Evolutionary conservation across 768 basidiomycete genomes (phyloP), one percentile per base, ranked within the genome.

Genomic region (Crucibulum laeve): DNA sequence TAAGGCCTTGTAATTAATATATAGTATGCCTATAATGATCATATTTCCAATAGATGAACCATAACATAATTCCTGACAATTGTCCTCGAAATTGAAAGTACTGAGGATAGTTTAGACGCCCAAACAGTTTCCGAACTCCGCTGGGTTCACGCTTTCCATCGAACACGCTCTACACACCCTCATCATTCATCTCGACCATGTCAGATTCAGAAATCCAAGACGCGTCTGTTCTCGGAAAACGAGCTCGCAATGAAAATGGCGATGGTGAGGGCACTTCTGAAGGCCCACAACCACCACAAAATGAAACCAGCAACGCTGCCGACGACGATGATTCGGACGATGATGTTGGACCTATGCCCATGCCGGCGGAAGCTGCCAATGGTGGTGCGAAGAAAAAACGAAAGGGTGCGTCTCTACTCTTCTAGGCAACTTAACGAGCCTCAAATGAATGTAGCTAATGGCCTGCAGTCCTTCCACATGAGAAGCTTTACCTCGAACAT

Each of bases 401-500:
- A 45, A 93, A 88, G 79, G 84, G 91, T 87, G 56, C 45, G 73
- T 59, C 18, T 26, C 21, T 45, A 51, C 44, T 50, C 40, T 35
- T 37, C 18, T 30, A 8, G 10, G 3, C 25, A 38, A 15, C 14
- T 28, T 45, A 21, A 24, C 41, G 19, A 33, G 22, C 44, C 44
- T 45, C 23, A 45, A 38, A 3, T 14, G 11, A 7, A 26, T 14
- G 25, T 33, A 26, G 36, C 34, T 45, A 11, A 38, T 45, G 21
- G n/a, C 37, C 25, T 51, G 10, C 48, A 97, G 93, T 95, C 33
- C 77, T 98, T 5, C 92, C 88, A 0, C 93, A 97, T 61, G 96
- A 98, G 71, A 77, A 82, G 52, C 71, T 97, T 14, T 98, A 89
- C 68, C 74, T 99, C 35, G 91, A 92, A 28, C 91, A 95, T 65